phyloP scores from a whole-genome alignment of 129 eudicot genomes.

The Escallonia herrerae region DNA sequence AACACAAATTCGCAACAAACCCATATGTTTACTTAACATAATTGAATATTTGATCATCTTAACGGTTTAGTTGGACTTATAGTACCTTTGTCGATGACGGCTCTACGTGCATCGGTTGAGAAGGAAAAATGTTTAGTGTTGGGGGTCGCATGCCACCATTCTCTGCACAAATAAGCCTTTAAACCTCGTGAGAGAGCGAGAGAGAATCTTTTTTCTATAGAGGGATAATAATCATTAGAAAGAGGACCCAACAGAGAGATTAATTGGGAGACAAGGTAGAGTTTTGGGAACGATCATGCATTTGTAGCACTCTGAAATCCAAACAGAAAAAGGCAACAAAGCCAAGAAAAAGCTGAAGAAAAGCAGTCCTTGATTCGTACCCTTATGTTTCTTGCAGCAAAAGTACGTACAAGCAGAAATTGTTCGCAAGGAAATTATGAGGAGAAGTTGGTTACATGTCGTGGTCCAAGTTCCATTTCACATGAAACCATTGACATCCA shows the following conservation, averaged over 20 bases:
- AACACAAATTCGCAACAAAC: constrained; percentile 24
- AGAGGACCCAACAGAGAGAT: background rate
- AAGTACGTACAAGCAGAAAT: constrained; percentile 11
- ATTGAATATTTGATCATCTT: background rate
- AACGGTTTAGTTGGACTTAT: constrained; percentile 8
- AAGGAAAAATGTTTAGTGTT: constrained; percentile 89
- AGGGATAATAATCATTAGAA: background rate
- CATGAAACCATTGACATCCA: constrained; percentile 13
- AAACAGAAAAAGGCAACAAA: constrained; percentile 24
- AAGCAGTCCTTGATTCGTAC: constrained; percentile 1
- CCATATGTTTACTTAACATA: background rate
- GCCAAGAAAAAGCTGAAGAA: constrained; percentile 16
- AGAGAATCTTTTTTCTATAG: background rate
- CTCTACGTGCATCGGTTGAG: constrained; percentile 93
- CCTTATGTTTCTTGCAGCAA: background rate
- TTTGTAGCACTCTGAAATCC: constrained; percentile 11
- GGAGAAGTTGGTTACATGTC: constrained; percentile 30
- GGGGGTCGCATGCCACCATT: constrained; percentile 73
- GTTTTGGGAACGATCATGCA: constrained; percentile 11
- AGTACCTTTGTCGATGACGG: constrained; percentile 59
- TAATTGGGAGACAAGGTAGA: background rate
- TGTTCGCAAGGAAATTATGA: constrained; percentile 12
- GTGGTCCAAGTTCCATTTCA: constrained; percentile 17
- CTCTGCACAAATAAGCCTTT: constrained; percentile 25
- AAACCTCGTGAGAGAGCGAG: background rate